Evolutionary conservation across 2,329 filamentous ascomycete species (phyloP).

Genomic region (Trematosphaeria pertusa): DNA sequence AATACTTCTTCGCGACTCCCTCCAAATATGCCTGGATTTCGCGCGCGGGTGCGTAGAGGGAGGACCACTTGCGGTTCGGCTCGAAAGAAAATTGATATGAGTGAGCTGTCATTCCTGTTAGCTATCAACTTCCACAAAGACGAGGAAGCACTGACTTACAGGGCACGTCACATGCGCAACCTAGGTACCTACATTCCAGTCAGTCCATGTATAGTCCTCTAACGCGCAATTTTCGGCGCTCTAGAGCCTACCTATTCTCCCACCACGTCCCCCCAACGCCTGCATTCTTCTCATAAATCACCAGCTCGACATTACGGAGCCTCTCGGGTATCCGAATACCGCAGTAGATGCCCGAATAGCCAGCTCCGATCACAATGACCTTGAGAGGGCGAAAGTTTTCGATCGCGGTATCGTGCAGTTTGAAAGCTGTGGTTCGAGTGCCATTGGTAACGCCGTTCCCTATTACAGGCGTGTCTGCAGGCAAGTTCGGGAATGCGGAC

Average conservation of each 20-base stretch:
- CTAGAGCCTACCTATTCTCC: conserved; percentile 47
- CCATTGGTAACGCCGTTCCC: conserved; percentile 20
- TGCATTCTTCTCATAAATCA: conserved; percentile 54
- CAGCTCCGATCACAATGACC: conserved; percentile 55
- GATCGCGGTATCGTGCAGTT: conserved; percentile 48
- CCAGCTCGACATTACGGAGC: conserved; percentile 48
- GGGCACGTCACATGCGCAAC: conserved; percentile 53
- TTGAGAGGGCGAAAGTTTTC: conserved; percentile 52
- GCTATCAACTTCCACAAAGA: neutral
- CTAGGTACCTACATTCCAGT: conserved; percentile 51
- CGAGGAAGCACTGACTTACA: conserved; percentile 20
- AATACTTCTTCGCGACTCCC: conserved; percentile 43
- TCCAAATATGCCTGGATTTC: conserved; percentile 51
- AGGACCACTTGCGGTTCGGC: conserved; percentile 51
- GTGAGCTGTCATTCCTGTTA: conserved; percentile 37
- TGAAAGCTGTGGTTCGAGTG: conserved; percentile 19
- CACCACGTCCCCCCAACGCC: conserved; percentile 51
- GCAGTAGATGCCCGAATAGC: conserved; percentile 53
- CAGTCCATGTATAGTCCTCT: too few species aligned
- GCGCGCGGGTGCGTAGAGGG: conserved; percentile 47
- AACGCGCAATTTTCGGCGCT: too few species aligned
- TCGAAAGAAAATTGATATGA: conserved; percentile 55
- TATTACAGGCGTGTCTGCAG: conserved; percentile 23
- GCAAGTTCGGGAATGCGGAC: conserved; percentile 41
- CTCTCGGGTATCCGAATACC: conserved; percentile 54